These are phyloP conservation scores for Calonectria ilicicola DNA, from an alignment of 2,329 filamentous ascomycete genomes.

Conservation along the genomic window DNA sequence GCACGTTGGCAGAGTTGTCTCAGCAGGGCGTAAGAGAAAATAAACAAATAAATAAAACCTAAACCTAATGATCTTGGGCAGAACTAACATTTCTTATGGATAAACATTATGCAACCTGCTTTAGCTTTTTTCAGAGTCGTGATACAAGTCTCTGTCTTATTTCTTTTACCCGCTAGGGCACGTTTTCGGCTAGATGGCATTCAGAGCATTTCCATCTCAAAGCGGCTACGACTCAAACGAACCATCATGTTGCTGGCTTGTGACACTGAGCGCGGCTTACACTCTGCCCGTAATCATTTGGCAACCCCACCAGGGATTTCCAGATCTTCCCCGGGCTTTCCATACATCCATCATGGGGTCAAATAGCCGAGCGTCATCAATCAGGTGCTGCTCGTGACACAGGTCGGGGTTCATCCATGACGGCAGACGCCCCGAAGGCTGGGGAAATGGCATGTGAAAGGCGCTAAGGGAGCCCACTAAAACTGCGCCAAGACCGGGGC, in stretches of 20 bases:
- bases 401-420: constrained; percentile 10
- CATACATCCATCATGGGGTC: background rate
- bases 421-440: constrained; percentile 32
- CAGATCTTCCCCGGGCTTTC: background rate
- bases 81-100: background rate
- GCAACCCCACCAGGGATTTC: background rate
- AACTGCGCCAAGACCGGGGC: constrained; percentile 36
- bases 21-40: background rate
- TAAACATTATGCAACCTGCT: background rate
- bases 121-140: background rate
- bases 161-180: too few species aligned
- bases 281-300: background rate
- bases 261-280: background rate
- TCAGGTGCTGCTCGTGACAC: constrained; percentile 34
- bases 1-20: too few species aligned
- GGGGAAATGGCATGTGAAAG: constrained; percentile 48
- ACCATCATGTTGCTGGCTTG: background rate
- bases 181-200: background rate
- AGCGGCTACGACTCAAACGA: background rate
- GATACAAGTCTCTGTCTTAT: background rate
- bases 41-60: background rate
- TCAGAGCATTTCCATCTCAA: background rate
- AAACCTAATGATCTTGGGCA: background rate
- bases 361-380: background rate
- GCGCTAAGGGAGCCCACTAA: constrained; percentile 33